Conservation (phyloP, 1,284 basidiomycete genomes). For the Hemileia vastatrix region DNA sequence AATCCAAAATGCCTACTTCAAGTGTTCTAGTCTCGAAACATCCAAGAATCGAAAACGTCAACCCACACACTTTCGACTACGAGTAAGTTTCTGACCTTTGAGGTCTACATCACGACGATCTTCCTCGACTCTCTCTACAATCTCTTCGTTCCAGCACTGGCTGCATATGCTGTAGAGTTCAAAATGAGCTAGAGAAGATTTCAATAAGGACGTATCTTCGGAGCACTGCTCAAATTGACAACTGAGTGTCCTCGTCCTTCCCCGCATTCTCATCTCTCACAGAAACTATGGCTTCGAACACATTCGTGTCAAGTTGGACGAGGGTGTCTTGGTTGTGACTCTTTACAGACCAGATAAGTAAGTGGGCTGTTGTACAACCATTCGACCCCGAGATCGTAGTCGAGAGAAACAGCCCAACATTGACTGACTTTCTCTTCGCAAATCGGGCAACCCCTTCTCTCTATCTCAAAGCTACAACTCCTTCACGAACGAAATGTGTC, state of each 20-base stretch:
- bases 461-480: conserved; percentile 24
- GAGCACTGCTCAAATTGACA: too few relatives aligned
- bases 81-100: neutral
- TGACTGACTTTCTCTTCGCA: neutral
- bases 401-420: neutral
- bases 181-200: too few relatives aligned
- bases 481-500: conserved; percentile 30
- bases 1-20: neutral
- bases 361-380: neutral
- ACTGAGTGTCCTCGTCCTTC: too few relatives aligned
- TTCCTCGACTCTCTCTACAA: neutral
- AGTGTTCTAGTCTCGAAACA: neutral
- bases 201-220: too few relatives aligned
- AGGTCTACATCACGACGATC: neutral
- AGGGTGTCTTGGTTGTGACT: too few relatives aligned
- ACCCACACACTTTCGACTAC: neutral
- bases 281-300: too few relatives aligned
- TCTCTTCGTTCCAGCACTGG: too few relatives aligned
- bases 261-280: too few relatives aligned
- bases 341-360: too few relatives aligned
- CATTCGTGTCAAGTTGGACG: too few relatives aligned
- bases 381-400: neutral
- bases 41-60: neutral
- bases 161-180: too few relatives aligned
- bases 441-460: neutral